Evolutionary conservation across 1,284 basidiomycete genomes (phyloP), one percentile per base, ranked within the genome.

Genomic region (Athelia psychrophila): DNA sequence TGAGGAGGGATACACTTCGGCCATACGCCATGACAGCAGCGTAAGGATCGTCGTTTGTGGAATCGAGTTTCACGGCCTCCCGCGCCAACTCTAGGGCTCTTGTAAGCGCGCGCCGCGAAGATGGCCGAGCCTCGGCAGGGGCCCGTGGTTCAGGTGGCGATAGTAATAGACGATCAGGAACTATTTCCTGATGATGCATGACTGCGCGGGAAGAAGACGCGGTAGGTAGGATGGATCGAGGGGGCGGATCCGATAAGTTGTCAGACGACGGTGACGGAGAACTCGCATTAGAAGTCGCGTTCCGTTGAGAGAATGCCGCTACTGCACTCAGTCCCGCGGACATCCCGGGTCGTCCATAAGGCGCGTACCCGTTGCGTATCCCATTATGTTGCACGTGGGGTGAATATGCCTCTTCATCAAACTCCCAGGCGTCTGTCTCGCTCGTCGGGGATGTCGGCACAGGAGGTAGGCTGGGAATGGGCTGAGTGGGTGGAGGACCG

Each of bases 21-120:
- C 85, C 87, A 64, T 93, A 93, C 0, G 89, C 89, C 53, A 84
- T 73, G 18, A 93, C 88, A 2, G 89, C 89, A 36, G 84, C 87
- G 58, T 89, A 79, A 27, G 90, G 90, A 61, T 92, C 87, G 63
- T 90, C 85, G 54, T 91, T 91, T 8, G 81, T 87, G 2, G 88
- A 84, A 63, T 93, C 89, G 19, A 92, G 79, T 60, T 81, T 81
- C 27, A 93, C 89, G 3, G 89, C 89, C 67, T 91, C 87, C 32
- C 89, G 80, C 25, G 89, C 89, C n/a, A 93, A 77, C 60, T 91
- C 88, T 47, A 93, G 71, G 2, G 89, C 90, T 57, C 77, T 79
- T 19, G 90, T 92, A 27, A 92, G 72, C 20, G 90, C 88, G 53
- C 86, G 80, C 50, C 89, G 79, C 32, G 90, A 91, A 22, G 89